phyloP scores from a whole-genome alignment of 345 rosid species.

The Populus nigra region DNA sequence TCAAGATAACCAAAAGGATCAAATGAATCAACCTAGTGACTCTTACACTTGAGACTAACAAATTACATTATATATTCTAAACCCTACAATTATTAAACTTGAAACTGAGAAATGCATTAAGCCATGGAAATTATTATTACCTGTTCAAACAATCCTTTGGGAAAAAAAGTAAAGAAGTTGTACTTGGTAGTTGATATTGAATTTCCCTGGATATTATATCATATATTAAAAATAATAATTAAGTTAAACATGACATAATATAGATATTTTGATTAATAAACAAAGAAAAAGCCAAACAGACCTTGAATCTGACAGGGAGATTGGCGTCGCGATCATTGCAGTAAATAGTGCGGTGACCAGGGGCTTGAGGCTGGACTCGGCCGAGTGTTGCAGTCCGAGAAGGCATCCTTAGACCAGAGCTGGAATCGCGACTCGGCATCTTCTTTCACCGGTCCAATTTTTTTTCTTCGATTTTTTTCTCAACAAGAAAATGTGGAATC shows the following conservation, averaged over 20 bases:
- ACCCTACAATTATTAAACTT: background rate
- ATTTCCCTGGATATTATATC: constrained; percentile 63
- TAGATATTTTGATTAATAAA: background rate
- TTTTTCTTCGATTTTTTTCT: background rate
- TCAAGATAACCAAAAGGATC: constrained; percentile 1
- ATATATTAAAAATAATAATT: background rate
- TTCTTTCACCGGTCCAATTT: constrained; percentile 9
- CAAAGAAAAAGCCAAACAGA: constrained; percentile 15
- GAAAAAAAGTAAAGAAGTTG: constrained; percentile 87
- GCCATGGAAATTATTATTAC: constrained; percentile 36
- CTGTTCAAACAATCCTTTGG: constrained; percentile 99
- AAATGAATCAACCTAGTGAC: background rate
- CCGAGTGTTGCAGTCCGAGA: constrained; percentile 85
- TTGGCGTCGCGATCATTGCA: constrained; percentile 98
- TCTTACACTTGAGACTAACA: background rate
- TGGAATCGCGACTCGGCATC: constrained; percentile 45
- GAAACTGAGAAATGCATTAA: background rate
- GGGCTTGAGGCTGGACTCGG: constrained; percentile 97
- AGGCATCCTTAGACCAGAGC: constrained; percentile 37
- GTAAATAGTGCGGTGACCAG: constrained; percentile 75
- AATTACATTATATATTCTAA: background rate
- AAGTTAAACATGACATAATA: background rate
- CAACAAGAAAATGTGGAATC: background rate
- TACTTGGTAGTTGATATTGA: constrained; percentile 94
- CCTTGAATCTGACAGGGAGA: constrained; percentile 74